phyloP scores from a whole-genome alignment of 1,139 yeast genomes.

The Nakaseomyces kungkrabaensis region DNA sequence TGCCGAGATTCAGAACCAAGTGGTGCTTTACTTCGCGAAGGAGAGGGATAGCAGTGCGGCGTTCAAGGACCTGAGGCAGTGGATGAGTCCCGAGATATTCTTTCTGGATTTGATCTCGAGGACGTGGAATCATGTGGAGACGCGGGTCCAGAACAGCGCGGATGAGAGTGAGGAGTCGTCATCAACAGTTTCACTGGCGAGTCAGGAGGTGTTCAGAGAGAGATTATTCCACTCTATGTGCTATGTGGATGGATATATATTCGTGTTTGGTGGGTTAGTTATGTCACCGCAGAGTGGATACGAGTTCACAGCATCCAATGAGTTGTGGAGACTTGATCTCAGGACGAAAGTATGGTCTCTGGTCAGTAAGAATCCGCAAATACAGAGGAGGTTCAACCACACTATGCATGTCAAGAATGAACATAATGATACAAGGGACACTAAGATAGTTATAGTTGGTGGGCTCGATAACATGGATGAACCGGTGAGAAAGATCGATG shows the following conservation, averaged over 20 bases:
- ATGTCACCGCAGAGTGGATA: constrained; percentile 27
- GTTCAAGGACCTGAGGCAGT: constrained; percentile 30
- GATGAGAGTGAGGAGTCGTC: neutral
- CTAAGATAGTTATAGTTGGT: constrained; percentile 51
- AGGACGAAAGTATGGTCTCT: constrained; percentile 44
- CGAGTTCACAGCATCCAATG: constrained; percentile 45
- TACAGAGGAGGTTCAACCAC: constrained; percentile 41
- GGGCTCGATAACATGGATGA: constrained; percentile 43
- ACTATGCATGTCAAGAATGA: constrained; percentile 39
- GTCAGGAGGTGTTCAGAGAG: constrained; percentile 36
- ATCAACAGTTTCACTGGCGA: neutral
- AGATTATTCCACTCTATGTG: constrained; percentile 53
- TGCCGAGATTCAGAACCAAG: constrained; percentile 26
- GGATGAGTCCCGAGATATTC: constrained; percentile 50
- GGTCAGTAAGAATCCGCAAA: constrained; percentile 36
- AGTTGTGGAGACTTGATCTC: constrained; percentile 57
- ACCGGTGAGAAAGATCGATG: constrained; percentile 36
- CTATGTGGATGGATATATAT: constrained; percentile 42
- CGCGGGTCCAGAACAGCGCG: constrained; percentile 7
- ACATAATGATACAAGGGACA: constrained; percentile 37
- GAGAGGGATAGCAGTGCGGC: constrained; percentile 15
- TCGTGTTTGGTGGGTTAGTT: constrained; percentile 53
- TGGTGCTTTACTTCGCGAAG: constrained; percentile 22
- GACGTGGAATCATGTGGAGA: constrained; percentile 42
- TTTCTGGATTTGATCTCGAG: constrained; percentile 49